Conservation (phyloP, 1,139 yeast genomes). For the Suhomyces anneliseae region DNA sequence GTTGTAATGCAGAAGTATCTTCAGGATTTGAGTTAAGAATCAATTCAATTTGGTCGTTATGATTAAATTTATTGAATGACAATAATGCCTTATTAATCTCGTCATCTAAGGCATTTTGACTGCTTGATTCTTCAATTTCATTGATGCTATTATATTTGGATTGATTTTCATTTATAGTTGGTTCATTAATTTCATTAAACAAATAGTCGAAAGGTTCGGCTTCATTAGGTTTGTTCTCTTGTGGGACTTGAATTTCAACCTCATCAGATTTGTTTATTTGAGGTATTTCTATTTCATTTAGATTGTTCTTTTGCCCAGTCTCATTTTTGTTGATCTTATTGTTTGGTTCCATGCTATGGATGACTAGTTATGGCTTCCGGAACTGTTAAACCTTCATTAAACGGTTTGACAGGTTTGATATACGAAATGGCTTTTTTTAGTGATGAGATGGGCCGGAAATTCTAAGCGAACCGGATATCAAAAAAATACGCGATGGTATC, state of each 20-base stretch:
- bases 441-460: conserved; percentile 6
- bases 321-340: not conserved
- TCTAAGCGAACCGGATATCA: not conserved
- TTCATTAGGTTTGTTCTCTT: conserved; percentile 1
- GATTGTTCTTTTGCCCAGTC: conserved; percentile 1
- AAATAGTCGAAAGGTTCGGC: conserved; percentile 6
- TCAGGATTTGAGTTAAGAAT: not conserved
- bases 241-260: not conserved
- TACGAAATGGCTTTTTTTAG: not conserved
- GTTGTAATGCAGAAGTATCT: not conserved
- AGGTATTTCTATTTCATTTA: conserved; percentile 3
- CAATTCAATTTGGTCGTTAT: conserved; percentile 5
- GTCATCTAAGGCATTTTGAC: conserved; percentile 15
- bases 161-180: not conserved
- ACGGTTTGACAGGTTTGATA: not conserved
- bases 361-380: not conserved
- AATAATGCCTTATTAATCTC: conserved; percentile 23
- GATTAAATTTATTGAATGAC: conserved; percentile 20
- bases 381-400: not conserved
- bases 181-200: conserved; percentile 9
- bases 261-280: conserved; percentile 1
- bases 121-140: not conserved
- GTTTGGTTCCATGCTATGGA: conserved; percentile 3
- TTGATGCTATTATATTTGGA: not conserved
- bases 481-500: not conserved